phyloP scores from a whole-genome alignment of 176 grass and related monocot species.

The Alopecurus myosuroides region DNA sequence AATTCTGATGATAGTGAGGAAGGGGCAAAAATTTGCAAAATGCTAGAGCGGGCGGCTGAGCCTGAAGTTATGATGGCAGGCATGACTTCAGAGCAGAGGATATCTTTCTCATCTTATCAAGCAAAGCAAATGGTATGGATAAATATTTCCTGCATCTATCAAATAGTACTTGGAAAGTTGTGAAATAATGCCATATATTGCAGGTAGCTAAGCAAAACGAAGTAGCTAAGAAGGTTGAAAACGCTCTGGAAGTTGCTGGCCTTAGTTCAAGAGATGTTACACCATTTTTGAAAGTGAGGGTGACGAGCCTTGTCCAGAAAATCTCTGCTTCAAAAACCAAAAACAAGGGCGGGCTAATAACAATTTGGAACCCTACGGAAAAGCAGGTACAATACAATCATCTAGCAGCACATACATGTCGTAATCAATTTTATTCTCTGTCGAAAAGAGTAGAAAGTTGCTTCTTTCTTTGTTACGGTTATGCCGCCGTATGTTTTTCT shows the following conservation, averaged over 20 bases:
- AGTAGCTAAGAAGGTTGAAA: slow-evolving; percentile 69
- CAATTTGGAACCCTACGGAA: slow-evolving; percentile 92
- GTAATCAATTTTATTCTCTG: slow-evolving; percentile 15
- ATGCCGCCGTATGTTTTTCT: background rate
- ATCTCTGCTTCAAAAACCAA: slow-evolving; percentile 34
- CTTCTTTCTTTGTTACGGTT: background rate
- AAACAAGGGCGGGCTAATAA: slow-evolving; percentile 66
- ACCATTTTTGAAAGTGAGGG: slow-evolving; percentile 81
- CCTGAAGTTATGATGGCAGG: slow-evolving; percentile 82
- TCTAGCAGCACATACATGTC: background rate
- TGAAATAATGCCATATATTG: slow-evolving; percentile 1
- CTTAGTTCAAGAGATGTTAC: slow-evolving; percentile 81
- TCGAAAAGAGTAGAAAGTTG: background rate
- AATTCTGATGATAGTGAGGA: slow-evolving; percentile 55
- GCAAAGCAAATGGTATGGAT: slow-evolving; percentile 57
- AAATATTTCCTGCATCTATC: slow-evolving; percentile 4
- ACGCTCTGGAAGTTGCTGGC: slow-evolving; percentile 59
- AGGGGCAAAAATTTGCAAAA: slow-evolving; percentile 71
- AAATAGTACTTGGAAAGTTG: slow-evolving; percentile 18
- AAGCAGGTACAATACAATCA: slow-evolving; percentile 53
- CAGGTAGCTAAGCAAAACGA: slow-evolving; percentile 61
- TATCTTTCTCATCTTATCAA: slow-evolving; percentile 65
- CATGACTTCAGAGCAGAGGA: slow-evolving; percentile 69
- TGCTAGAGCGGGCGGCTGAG: slow-evolving; percentile 75
- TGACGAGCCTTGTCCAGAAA: slow-evolving; percentile 58